Evolutionary conservation across 179 eudicot genomes (phyloP), one percentile per base, ranked within the genome.

Genomic region (Beta corolliflora): DNA sequence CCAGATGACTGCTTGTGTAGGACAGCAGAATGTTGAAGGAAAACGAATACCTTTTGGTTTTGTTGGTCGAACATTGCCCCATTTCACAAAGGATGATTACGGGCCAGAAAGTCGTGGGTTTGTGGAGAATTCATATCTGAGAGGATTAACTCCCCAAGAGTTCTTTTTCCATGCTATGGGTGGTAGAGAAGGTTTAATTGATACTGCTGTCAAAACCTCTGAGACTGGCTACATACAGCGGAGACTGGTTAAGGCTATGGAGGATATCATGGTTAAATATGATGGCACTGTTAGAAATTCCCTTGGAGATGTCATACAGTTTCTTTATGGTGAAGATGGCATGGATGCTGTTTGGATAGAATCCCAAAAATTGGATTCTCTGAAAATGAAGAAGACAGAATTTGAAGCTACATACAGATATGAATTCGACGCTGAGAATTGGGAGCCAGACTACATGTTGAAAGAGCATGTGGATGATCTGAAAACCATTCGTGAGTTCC

Each of bases 51-150:
- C 99, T 70, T 97, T 88, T 82, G 98, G 98, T 18, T 97, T 97
- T 83, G 88, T 87, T 69, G 94, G 89, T 76, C 92, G 98, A 56
- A 91, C 98, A 16, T 90, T 95, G 81, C 99, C 99, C 76, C 99
- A 97, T 88, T 97, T 97, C 87, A 93, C 98, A 2, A 95, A 93
- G 87, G 99, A 97, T 84, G 98, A 97, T 82, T 92, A 85, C 82
- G 99, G 99, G 61, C 99, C 99, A n/a, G 99, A 97, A 84, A 93
- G 98, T 88, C 99, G 98, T 89, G 99, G 99, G 36, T 97, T 97
- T 87, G 99, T 95, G 87, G 99, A 97, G 88, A 97, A 97, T 79
- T 97, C 98, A 9, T 97, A 97, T 84, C 85, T 97, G 19, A 87
- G 99, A 79, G 99, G 99, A 21, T 84, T 97, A 84, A 95, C 98